Evolutionary conservation across 2,329 filamentous ascomycete genomes (phyloP), one percentile per base, ranked within the genome.

Genomic region (Colletotrichum sp.): DNA sequence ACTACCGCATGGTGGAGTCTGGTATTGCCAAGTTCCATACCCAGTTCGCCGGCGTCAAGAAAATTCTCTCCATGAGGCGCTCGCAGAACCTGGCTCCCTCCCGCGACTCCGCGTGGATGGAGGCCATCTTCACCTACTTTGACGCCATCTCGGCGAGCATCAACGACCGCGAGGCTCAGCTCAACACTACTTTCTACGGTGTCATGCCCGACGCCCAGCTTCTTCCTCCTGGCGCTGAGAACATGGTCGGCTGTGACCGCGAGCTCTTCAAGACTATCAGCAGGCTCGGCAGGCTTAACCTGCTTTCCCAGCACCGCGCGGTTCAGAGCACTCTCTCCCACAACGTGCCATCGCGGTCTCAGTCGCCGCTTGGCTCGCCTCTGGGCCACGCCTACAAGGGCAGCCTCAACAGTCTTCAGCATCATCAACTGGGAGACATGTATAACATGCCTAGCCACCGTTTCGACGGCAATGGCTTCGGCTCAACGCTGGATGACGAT

Each of bases 1-100:
- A 98, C 76, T 98, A 98, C 83, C 94, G 98, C 79, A 96, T 98
- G 86, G 97, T 95, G 77, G 96, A 98, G 84, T 97, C 95, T 1
- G 96, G 96, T 5, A 93, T 98, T 79, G 95, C 95, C 25, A 96
- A 96, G 81, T 98, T 98, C 85, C 95, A 96, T 79, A 97, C 95
- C 0, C 96, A 98, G 82, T 96, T 98, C 80, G 95, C 95, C 1
- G 96, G 96, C 0, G 96, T 98, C 52, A 96, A 96, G 85, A 98
- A 98, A 87, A 92, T 98, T 36, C 90, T 98, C 13, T 91, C 93
- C 6, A 91, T 98, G 86, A 91, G 96, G 75, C 91, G 94, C 78
- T 83, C 86, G 6, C 87, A 87, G 27, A 85, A 86, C 1, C 86
- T 84, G 71, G 91, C 82, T 85, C 89, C 82, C 80, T 92, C 81